Conservation (phyloP, 495 filamentous ascomycete genomes). For the Cetradonia linearis region DNA sequence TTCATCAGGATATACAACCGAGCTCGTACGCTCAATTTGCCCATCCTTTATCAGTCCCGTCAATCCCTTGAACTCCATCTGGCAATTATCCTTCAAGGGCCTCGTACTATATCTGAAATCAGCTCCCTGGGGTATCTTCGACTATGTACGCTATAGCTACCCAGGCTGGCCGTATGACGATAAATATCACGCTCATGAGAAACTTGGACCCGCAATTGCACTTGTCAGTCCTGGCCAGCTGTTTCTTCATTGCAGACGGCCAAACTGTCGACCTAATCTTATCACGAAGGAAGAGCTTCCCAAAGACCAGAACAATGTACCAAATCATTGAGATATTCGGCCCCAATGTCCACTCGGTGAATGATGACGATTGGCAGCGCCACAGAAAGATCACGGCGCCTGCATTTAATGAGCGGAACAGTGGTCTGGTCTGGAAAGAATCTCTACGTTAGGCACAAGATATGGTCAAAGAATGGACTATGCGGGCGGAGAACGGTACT, state of each 20-base stretch:
- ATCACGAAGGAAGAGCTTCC: conserved; percentile 30
- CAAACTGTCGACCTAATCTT: conserved; percentile 31
- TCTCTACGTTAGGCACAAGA: conserved; percentile 29
- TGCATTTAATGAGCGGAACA: conserved; percentile 37
- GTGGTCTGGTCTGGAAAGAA: conserved; percentile 33
- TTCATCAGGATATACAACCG: conserved; percentile 33
- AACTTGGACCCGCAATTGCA: background rate
- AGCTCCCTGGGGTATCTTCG: background rate
- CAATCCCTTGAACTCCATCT: background rate
- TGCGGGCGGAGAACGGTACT: background rate
- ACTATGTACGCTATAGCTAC: background rate
- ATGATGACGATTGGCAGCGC: conserved; percentile 33
- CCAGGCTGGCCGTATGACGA: background rate
- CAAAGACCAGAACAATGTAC: background rate
- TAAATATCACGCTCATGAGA: background rate
- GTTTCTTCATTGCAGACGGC: conserved; percentile 24
- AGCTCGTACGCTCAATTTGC: conserved; percentile 33
- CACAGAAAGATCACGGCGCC: conserved; percentile 32
- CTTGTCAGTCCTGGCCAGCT: background rate
- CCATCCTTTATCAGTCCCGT: conserved; percentile 5
- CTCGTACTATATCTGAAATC: background rate
- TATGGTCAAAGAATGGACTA: conserved; percentile 26
- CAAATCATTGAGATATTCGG: conserved; percentile 22
- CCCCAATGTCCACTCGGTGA: background rate
- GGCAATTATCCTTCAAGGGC: background rate